Percentiles rank a stretch among this genome's conserved stretches.
Conservation (phyloP, 1,284 basidiomycete species). For the Xerocomus cyaneibrunnescens region DNA sequence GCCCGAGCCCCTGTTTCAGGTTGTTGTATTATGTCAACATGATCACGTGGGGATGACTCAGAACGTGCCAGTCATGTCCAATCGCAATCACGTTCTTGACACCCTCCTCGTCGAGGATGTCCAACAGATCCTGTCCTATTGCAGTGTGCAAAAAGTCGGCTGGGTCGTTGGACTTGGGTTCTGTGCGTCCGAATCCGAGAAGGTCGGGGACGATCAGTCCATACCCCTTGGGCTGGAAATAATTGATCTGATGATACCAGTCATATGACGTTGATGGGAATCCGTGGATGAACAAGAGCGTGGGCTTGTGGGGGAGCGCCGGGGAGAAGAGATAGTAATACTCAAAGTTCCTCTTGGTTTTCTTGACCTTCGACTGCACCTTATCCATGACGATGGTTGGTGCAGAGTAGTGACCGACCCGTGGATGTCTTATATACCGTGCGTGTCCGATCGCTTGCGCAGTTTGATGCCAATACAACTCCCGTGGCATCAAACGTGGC, state of each 20-base stretch:
- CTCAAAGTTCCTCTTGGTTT: slow-evolving; percentile 23
- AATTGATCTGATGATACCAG: slow-evolving; percentile 45
- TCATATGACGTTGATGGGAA: slow-evolving; percentile 45
- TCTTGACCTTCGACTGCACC: slow-evolving; percentile 27
- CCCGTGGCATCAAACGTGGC: slow-evolving; percentile 20
- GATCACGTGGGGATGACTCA: not conserved
- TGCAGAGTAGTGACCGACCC: not conserved
- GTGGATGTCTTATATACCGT: slow-evolving; percentile 13
- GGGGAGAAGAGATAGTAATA: slow-evolving; percentile 35
- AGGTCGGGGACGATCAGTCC: slow-evolving; percentile 50
- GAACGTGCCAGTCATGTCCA: slow-evolving; percentile 45
- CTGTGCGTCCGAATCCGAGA: slow-evolving; percentile 49
- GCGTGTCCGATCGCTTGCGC: slow-evolving; percentile 14
- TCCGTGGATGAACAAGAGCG: slow-evolving; percentile 47
- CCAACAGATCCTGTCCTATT: slow-evolving; percentile 41
- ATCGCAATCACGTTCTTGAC: slow-evolving; percentile 39
- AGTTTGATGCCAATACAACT: slow-evolving; percentile 14
- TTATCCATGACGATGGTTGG: slow-evolving; percentile 26
- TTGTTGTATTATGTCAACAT: not conserved
- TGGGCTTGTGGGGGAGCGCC: slow-evolving; percentile 33
- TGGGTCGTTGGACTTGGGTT: slow-evolving; percentile 42
- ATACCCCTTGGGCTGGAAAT: slow-evolving; percentile 45
- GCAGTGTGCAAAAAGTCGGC: slow-evolving; percentile 40
- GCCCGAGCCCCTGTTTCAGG: slow-evolving; percentile 31
- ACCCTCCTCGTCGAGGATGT: slow-evolving; percentile 43